Percentiles rank a stretch among this genome's conserved stretches.
Evolutionary conservation across 78 protist species (phyloP).

Genomic region (Monosiga brevicollis): DNA sequence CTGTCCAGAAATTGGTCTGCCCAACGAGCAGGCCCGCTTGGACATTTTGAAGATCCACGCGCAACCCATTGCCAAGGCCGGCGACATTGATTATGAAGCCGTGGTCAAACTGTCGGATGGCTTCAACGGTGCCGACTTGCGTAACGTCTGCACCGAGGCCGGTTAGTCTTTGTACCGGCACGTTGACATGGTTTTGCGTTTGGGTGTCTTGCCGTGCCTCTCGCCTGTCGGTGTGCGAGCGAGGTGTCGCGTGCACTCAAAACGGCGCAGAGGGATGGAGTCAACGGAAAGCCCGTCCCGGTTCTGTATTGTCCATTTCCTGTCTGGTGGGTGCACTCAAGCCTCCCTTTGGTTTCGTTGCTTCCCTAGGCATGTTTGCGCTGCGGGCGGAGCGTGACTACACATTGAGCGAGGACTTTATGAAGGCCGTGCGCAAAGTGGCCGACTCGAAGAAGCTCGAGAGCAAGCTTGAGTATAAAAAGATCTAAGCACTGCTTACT

Average conservation of each 20-base stretch:
- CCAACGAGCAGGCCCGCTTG: conserved; percentile 87
- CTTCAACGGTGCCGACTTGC: conserved; percentile 98
- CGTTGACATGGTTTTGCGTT: neutral
- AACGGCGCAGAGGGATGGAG: neutral
- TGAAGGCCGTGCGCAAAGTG: conserved; percentile 96
- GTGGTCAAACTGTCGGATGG: conserved; percentile 91
- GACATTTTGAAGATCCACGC: conserved; percentile 97
- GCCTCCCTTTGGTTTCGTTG: neutral
- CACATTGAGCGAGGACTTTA: conserved; percentile 90
- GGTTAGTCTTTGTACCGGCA: conserved; percentile 22
- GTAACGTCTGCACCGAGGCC: conserved; percentile 98
- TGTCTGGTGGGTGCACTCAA: neutral
- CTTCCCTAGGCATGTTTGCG: conserved; percentile 84
- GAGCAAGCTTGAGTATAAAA: conserved; percentile 57
- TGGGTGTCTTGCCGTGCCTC: neutral
- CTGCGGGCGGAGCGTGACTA: conserved; percentile 90
- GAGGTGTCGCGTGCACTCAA: neutral
- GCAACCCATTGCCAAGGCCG: conserved; percentile 70
- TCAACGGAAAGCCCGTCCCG: neutral
- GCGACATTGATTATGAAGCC: conserved; percentile 94
- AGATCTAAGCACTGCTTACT: too few species aligned
- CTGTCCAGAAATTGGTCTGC: conserved; percentile 95
- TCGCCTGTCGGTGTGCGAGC: neutral
- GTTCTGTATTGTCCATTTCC: conserved; percentile 12
- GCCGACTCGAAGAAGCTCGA: conserved; percentile 94